Conservation (phyloP, 2,329 filamentous ascomycete genomes). For the Aspergillus melleus region DNA sequence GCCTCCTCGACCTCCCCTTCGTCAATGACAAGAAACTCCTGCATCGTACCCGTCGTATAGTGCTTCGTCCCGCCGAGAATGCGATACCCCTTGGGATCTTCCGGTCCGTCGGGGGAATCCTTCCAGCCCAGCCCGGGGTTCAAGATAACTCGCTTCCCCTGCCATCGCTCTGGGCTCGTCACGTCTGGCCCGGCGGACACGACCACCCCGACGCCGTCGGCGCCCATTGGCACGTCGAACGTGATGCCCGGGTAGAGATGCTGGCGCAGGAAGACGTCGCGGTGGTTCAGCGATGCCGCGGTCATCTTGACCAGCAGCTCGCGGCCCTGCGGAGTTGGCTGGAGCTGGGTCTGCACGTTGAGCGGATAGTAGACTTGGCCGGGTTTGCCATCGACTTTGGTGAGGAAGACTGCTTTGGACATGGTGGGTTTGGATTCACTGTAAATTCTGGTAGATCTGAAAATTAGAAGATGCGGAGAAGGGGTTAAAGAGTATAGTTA, state of each 20-base stretch:
- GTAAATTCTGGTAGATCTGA: neutral
- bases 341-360: slow-evolving; percentile 59
- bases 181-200: slow-evolving; percentile 60
- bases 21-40: slow-evolving; percentile 70
- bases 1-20: slow-evolving; percentile 73
- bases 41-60: slow-evolving; percentile 67
- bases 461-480: neutral
- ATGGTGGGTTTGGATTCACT: slow-evolving; percentile 26
- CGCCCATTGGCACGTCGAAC: slow-evolving; percentile 74
- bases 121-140: slow-evolving; percentile 79
- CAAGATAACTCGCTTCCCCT: slow-evolving; percentile 71
- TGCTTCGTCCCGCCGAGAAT: slow-evolving; percentile 59
- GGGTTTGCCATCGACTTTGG: slow-evolving; percentile 60
- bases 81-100: slow-evolving; percentile 51
- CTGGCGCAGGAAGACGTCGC: slow-evolving; percentile 91
- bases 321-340: slow-evolving; percentile 62
- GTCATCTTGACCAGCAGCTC: slow-evolving; percentile 75
- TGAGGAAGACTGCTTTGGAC: slow-evolving; percentile 47
- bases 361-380: slow-evolving; percentile 67
- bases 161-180: slow-evolving; percentile 54
- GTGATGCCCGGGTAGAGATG: slow-evolving; percentile 85
- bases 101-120: slow-evolving; percentile 69
- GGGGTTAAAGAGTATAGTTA: too few species aligned
- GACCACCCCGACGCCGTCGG: slow-evolving; percentile 80
- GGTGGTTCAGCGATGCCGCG: slow-evolving; percentile 87